A percentile compares a stretch with the other conserved stretches of the same genome.
These are phyloP conservation scores for Nicotiana obtusifolia DNA, from an alignment of 257 asterid species.

Conservation along the genomic window DNA sequence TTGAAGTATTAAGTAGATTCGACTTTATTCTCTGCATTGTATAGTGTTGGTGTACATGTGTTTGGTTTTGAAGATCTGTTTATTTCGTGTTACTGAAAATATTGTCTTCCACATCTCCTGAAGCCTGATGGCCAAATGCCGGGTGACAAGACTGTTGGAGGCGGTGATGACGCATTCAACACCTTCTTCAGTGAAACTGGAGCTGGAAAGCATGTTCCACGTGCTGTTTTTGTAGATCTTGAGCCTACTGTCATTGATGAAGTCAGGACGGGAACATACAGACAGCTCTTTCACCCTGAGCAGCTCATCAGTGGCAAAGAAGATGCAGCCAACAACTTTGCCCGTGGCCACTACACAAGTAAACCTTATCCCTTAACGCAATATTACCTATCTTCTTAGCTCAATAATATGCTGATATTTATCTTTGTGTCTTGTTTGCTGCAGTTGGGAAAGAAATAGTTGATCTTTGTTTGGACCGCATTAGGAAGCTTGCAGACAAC, in stretches of 20 bases:
- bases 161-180: slow-evolving; percentile 28
- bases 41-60: neutral
- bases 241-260: slow-evolving; percentile 30
- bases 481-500: slow-evolving; percentile 26
- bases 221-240: slow-evolving; percentile 28
- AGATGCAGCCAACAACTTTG: slow-evolving; percentile 32
- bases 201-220: slow-evolving; percentile 30
- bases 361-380: neutral
- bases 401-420: neutral
- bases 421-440: neutral
- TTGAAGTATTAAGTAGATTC: neutral
- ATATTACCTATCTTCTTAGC: neutral
- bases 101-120: neutral
- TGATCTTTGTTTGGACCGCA: slow-evolving; percentile 30
- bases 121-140: slow-evolving; percentile 27
- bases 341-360: slow-evolving; percentile 27
- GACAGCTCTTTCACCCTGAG: slow-evolving; percentile 23
- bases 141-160: slow-evolving; percentile 21
- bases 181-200: slow-evolving; percentile 30
- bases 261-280: slow-evolving; percentile 23
- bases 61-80: neutral
- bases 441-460: slow-evolving; percentile 26
- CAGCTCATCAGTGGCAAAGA: slow-evolving; percentile 31
- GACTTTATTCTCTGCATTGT: neutral
- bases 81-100: neutral